Base-by-base conservation (phyloP, 1,284 basidiomycete genomes). In the Pisolithus thermaeus region DNA sequence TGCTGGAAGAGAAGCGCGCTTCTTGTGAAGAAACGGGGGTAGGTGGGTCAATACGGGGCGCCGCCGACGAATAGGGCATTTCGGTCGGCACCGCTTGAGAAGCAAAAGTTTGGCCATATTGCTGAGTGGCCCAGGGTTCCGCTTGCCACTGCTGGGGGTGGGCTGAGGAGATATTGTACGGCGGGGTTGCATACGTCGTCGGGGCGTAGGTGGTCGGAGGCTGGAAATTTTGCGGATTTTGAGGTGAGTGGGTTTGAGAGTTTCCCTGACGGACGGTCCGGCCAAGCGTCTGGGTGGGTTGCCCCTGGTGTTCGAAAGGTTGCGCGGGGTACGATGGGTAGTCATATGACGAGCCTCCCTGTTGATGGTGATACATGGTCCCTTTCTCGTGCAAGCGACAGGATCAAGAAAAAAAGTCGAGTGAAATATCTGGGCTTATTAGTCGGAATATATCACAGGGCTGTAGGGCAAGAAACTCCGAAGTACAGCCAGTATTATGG, bases 321-420 rank as follows among this genome's bases (percentile, higher is more conserved):
- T 70, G 59, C 18, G 68, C 60, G 7, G 73, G 66, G 56, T 77
- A 79, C 37, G 70, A 60, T 36, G 74, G 52, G 59, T 81, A 81
- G 55, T 77, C 76, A 64, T 86, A 84, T 38, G 71, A 62, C 53
- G 64, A 67, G 53, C 70, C 65, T 52, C 70, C 66, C 56, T 72
- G 65, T 54, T 71, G 70, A 53, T 73, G 71, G 46, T 75, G 72
- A 64, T 85, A 84, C 64, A 81, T 70, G 58, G 55, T 59, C 56
- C 42, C 57, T 52, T 54, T 48, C 22, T 20, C 36, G 55, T 54
- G 41, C 52, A 44, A 22, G 41, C 8, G 14, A 23, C 20, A 27
- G 23, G 18, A 36, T n/a, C 47, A 51, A 51, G 56, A 30, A 47
- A 55, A 55, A 52, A 42, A 48, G 52, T 51, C 42, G 56, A 53